Base-by-base conservation (phyloP, 768 basidiomycete genomes). In the Psilocybe sp. region DNA sequence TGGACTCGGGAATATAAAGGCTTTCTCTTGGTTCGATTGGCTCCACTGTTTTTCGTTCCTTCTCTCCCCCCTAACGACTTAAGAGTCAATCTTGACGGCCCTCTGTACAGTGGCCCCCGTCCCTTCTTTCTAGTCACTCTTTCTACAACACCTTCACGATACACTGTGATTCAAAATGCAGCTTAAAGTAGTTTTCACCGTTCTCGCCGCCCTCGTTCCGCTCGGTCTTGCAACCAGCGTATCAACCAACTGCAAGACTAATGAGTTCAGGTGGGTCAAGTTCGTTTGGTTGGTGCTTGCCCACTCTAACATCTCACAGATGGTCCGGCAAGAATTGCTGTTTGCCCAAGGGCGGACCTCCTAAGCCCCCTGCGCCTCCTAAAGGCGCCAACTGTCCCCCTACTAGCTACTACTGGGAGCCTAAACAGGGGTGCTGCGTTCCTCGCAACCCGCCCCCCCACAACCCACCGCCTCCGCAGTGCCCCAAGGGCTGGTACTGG, bases 381-480 rank as follows among this genome's bases (percentile, higher is more conserved):
- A 66, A 66, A 39, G 77, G 73, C 41, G 69, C 63, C 19, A 53
- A 67, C 11, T 79, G 79, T 64, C 80, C 79, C 33, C 68, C 71
- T 18, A 66, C 63, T 44, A 67, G 60, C 36, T 75, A 78, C 66
- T 80, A 78, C 59, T 84, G 81, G 81, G 63, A 68, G 51, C 46
- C 54, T 4, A 64, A 63, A 18, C 69, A 77, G 57, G 66, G 70
- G 16, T 84, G 80, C 68, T 84, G 82, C 60, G 71, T 76, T 19
- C 82, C 84, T 47, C 64, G 64, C 41, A 58, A 73, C 53, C 76
- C 76, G 13, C 64, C 67, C 33, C 62, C 68, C 28, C 50, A 63
- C 5, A 65, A 67, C 54, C 64, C 64, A 16, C 76, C 80, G 33
- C 64, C 72, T n/a, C 81, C 82, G 39, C 71, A 78, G 50, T 85